phyloP scores from a whole-genome alignment of 805 yeast species.

The Metschnikowia cerradonensis region DNA sequence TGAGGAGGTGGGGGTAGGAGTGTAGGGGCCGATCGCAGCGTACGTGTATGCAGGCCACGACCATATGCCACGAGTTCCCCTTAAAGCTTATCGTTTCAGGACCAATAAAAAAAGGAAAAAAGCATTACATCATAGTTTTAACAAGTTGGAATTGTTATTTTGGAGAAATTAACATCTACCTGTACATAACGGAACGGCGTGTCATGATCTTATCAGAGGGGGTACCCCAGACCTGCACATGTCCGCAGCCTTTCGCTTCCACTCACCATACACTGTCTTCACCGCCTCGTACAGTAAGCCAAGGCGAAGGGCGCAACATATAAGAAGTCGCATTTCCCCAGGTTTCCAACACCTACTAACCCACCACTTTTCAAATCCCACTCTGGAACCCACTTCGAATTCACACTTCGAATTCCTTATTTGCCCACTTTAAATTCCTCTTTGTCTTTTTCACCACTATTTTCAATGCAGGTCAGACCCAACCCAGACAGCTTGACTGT shows the following conservation, averaged over 20 bases:
- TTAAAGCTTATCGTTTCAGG: too few species aligned
- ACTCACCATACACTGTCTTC: conserved; percentile 6
- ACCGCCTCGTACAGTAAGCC: not conserved
- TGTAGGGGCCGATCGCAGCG: not conserved
- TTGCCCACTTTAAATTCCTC: too few species aligned
- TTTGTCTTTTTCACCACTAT: not conserved
- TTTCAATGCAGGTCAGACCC: not conserved
- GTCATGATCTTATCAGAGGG: not conserved
- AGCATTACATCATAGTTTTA: too few species aligned
- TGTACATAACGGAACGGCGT: not conserved
- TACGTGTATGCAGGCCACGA: not conserved
- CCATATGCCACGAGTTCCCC: not conserved
- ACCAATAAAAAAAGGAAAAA: too few species aligned
- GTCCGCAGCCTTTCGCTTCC: conserved; percentile 1
- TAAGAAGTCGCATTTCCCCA: conserved; percentile 1
- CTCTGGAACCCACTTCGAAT: too few species aligned
- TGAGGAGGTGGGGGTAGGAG: not conserved
- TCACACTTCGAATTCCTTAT: too few species aligned
- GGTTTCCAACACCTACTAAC: not conserved
- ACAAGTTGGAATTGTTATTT: too few species aligned
- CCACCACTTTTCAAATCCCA: not conserved
- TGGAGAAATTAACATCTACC: not conserved
- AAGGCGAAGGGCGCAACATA: not conserved
- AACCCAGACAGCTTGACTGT: conserved; percentile 7
- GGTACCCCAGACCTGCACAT: not conserved